These are phyloP conservation scores for Gynostemma pentaphyllum DNA, from an alignment of 306 rosid species.

Conservation along the genomic window DNA sequence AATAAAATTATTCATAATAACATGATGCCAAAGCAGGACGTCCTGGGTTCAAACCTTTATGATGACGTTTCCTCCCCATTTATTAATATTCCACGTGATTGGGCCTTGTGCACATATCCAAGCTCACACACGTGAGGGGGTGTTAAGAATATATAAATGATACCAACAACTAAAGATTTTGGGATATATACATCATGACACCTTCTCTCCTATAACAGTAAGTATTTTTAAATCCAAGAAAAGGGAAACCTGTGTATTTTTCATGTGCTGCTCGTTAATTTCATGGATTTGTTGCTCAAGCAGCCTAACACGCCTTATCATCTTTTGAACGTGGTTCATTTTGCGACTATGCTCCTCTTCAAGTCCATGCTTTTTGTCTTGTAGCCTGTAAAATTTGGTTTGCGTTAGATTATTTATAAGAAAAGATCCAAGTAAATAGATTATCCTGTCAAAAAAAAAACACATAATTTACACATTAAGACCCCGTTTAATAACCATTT, in stretches of 20 bases:
- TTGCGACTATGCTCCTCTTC: conserved; percentile 42
- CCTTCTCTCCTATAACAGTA: neutral
- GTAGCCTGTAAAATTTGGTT: conserved; percentile 39
- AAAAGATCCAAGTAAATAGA: neutral
- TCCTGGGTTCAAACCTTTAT: no score
- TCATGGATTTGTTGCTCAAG: conserved; percentile 58
- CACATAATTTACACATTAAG: neutral
- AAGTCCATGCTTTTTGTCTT: conserved; percentile 39
- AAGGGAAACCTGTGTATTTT: conserved; percentile 58
- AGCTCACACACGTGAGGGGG: no score
- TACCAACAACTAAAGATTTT: no score
- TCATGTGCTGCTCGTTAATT: conserved; percentile 47
- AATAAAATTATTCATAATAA: no score
- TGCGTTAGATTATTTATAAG: conserved; percentile 10
- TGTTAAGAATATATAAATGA: no score
- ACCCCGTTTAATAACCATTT: no score
- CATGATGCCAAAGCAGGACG: no score
- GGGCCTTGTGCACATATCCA: no score
- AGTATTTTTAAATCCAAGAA: conserved; percentile 6
- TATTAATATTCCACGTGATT: no score
- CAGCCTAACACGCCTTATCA: conserved; percentile 24
- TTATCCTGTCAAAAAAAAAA: neutral
- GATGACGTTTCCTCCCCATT: no score
- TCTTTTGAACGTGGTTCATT: conserved; percentile 28
- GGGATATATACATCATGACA: neutral